Evolutionary conservation across 2,329 filamentous ascomycete genomes (phyloP), one percentile per base, ranked within the genome.

Genomic region (Arthroderma sp.): DNA sequence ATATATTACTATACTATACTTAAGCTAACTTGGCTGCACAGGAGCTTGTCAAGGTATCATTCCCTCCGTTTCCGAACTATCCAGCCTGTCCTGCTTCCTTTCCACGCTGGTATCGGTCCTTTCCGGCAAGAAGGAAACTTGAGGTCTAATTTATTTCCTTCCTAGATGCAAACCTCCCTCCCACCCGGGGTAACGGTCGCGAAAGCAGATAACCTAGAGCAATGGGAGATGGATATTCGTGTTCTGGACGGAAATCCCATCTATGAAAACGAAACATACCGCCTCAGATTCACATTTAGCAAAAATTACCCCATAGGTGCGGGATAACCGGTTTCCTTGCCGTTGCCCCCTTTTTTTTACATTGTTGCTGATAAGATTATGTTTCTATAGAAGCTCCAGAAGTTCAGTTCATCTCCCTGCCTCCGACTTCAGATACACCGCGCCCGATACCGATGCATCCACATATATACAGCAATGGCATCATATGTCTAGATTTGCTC

Each of bases 381-480:
- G 38, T 51, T 37, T 49, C 55, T 28, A 49, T 65, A 95, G 91
- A 96, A 76, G 87, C 93, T 0, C 93, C 93, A 23, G 93, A 98
- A 77, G 93, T 97, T 63, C 87, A 87, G 58, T 98, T 98, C 68
- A 79, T 88, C 57, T 78, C 83, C 65, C 75, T 81, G 56, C 71
- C 81, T 35, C 54, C 58, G 23, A 61, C 67, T 8, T 65, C 70
- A 33, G 65, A 67, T 5, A 70, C 73, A 0, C 70, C 72, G 41
- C 79, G 80, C 43, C 75, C 78, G 1, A 91, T 98, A 66, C 93
- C 93, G 0, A 91, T 95, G 71, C 93, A 98, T 67, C 93, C 93
- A 2, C 93, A 98, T 75, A 88, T 98, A 72, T 98, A 98, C 76
- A 93, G 87, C 65, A 98, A 98, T 72, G 93, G 93, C 65, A 95